Percentiles rank a stretch among this genome's conserved stretches.
Conservation (phyloP, 2,329 filamentous ascomycete genomes). For the Penicillium sp. region DNA sequence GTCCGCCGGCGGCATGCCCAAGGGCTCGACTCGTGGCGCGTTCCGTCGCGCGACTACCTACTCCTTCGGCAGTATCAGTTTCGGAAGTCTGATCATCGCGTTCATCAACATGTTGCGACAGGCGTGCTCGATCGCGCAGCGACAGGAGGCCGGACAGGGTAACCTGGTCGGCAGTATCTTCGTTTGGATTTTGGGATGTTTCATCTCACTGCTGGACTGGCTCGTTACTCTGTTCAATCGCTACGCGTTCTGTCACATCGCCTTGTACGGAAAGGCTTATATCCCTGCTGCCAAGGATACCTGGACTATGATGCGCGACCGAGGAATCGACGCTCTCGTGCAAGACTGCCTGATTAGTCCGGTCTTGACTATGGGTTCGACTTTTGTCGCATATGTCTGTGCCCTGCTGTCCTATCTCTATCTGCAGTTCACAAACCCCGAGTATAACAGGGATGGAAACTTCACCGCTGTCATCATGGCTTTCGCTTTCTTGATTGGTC, state of each 20-base stretch:
- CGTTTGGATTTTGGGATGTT: slow-evolving; percentile 72
- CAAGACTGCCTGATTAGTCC: slow-evolving; percentile 82
- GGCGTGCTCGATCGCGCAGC: slow-evolving; percentile 72
- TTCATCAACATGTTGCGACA: slow-evolving; percentile 84
- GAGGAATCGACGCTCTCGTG: slow-evolving; percentile 83
- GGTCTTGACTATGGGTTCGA: slow-evolving; percentile 70
- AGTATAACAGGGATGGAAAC: slow-evolving; percentile 66
- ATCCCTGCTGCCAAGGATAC: slow-evolving; percentile 84
- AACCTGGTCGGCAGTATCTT: slow-evolving; percentile 66
- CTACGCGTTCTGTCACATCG: slow-evolving; percentile 90
- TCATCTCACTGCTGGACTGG: slow-evolving; percentile 80
- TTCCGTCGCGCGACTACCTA: slow-evolving; percentile 79
- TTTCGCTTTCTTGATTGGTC: slow-evolving; percentile 82
- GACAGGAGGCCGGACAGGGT: slow-evolving; percentile 62
- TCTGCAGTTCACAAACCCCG: slow-evolving; percentile 73
- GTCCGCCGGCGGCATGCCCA: slow-evolving; percentile 65
- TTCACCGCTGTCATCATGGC: slow-evolving; percentile 78
- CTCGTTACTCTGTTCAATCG: slow-evolving; percentile 84
- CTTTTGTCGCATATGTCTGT: slow-evolving; percentile 80
- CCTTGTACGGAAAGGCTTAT: slow-evolving; percentile 86
- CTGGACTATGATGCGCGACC: slow-evolving; percentile 86
- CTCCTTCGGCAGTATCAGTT: slow-evolving; percentile 85
- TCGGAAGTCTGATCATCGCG: slow-evolving; percentile 82
- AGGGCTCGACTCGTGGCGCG: slow-evolving; percentile 77
- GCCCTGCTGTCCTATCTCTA: slow-evolving; percentile 84